Evolutionary conservation across 768 basidiomycete genomes (phyloP), one percentile per base, ranked within the genome.

Genomic region (Scleroderma citrinum): DNA sequence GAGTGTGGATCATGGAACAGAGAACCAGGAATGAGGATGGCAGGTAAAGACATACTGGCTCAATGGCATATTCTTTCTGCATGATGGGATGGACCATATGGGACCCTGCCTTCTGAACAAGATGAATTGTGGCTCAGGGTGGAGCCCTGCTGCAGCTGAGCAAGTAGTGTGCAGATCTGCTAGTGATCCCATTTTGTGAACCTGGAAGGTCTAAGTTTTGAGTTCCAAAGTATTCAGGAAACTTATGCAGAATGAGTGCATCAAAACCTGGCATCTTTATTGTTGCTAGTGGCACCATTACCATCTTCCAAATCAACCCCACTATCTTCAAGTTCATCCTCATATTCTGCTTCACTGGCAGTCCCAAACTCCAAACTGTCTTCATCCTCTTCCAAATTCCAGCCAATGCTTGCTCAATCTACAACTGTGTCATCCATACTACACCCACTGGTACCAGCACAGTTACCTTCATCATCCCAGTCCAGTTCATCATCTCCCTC

Each of bases 31-130:
- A n/a, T 23, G 42, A 55, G 51, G 19, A 63, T 50, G 13, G 74
- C 63, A 35, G 65, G 57, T 10, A 65, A 65, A 1, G 64, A 67
- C 39, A 66, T 19, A 32, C 57, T 67, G 6, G 55, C 60, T 38
- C 65, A 59, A 16, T 65, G 65, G 8, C 62, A 59, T 16, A 73
- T 69, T 26, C 80, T 73, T 37, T 82, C 77, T 6, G 75, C 71
- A 55, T 83, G 83, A 62, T 82, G 84, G 17, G 73, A 75, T 16
- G 80, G 75, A 19, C 83, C 85, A 40, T 82, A 76, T 5, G 81
- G 81, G 46, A 85, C 66, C 2, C 82, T 82, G 48, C 76, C 2
- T 20, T 3, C 36, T 11, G n/a, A 17, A 10, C 36, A n/a, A 38
- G n/a, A n/a, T n/a, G n/a, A n/a, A n/a, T n/a, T n/a, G n/a, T n/a